Evolutionary conservation across 805 yeast species (phyloP).

Genomic region (Cyberlindnera suaveolens): DNA sequence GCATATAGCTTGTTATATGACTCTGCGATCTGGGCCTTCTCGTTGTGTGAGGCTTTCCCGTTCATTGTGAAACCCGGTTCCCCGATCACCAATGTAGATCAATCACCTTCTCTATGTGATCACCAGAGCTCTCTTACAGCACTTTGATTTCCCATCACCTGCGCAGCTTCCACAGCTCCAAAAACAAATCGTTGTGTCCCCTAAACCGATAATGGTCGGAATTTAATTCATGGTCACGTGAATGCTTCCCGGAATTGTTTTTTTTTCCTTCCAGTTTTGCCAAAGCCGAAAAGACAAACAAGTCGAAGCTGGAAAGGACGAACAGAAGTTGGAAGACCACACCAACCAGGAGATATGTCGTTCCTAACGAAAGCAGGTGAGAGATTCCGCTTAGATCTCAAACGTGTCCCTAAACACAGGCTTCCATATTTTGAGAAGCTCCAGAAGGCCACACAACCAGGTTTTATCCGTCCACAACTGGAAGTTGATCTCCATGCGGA

Average conservation of each 20-base stretch:
- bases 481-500: constrained; percentile 26
- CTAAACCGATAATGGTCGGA: too few species aligned
- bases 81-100: too few species aligned
- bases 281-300: neutral
- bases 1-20: constrained; percentile 56
- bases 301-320: neutral
- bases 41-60: constrained; percentile 19
- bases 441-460: constrained; percentile 28
- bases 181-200: neutral
- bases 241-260: neutral
- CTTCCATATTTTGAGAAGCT: constrained; percentile 25
- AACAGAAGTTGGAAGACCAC: neutral
- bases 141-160: too few species aligned
- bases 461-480: constrained; percentile 29
- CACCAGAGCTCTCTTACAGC: too few species aligned
- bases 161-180: neutral
- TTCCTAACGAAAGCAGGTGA: constrained; percentile 31
- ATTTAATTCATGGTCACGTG: too few species aligned
- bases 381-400: constrained; percentile 27
- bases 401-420: constrained; percentile 26
- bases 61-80: neutral
- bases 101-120: too few species aligned
- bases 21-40: constrained; percentile 41
- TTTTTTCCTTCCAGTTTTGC: neutral
- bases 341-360: constrained; percentile 10